Base-by-base conservation (phyloP, 23 red algal species). In the Gracilariopsis chorda region DNA sequence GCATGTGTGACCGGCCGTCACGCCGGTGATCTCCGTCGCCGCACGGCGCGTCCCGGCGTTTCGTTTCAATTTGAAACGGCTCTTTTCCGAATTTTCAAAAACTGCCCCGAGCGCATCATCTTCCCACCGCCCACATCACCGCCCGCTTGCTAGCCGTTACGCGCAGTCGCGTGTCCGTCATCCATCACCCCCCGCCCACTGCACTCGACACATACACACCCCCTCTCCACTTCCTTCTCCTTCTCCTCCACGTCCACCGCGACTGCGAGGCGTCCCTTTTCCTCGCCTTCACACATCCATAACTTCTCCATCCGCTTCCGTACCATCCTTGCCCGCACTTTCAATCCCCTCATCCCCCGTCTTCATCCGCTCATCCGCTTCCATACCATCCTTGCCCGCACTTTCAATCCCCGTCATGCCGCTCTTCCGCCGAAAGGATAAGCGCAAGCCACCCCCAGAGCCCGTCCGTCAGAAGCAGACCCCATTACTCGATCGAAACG, bases 401-500 rank as follows among this genome's bases (percentile, higher is more conserved):
- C 62, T 68, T 12, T 25, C 14, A 5, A 36, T 19, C 28, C 29
- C 3, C 17, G 29, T 7, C 67, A 80, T 80, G 76, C 51, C 51
- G 51, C 76, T 80, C 4, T 80, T 80, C 48, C 76, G 76, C 3
- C 76, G 76, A 1, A 56, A 60, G 51, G 76, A 80, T 2, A 80
- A 80, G 76, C 76, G 76, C 34, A 60, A 56, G 51, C 51, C 76
- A 6, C 23, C 17, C 2, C 46, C 17, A 27, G 51, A 56, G 23
- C 1, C 76, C 23, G 19, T 24, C 20, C 55, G 51, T 17, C 23
- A 44, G 1, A 56, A 46, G 28, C 76, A 59, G 21, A 13, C 41
- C 2, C 80, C 80, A 12, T 45, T 80, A 1, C 76, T 42, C 48
- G 76, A 80, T 19, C 46, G 76, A 4, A 80, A 80, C 52, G 45